A percentile compares a stretch with the other conserved stretches of the same genome.
Conservation (phyloP, 306 rosid species). For the Gillenia trifoliata region DNA sequence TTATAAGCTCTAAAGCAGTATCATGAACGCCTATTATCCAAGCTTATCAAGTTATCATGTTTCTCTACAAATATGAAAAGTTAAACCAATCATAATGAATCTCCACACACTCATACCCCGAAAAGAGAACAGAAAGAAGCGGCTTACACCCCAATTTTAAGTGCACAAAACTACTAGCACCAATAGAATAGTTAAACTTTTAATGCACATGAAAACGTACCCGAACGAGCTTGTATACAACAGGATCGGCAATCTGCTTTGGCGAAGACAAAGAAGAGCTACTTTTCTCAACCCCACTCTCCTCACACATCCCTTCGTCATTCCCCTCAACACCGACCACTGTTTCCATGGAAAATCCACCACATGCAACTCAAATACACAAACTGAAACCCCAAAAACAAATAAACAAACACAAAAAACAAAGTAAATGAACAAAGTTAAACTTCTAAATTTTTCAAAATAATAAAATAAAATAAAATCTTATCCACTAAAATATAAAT, state of each 20-base stretch:
- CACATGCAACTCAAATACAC: constrained; percentile 85
- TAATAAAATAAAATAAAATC: background rate
- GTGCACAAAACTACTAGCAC: no score
- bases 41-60: background rate
- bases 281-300: constrained; percentile 47
- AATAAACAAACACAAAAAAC: constrained; percentile 13
- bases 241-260: constrained; percentile 65
- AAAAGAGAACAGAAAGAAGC: background rate
- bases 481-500: background rate
- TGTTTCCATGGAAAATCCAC: constrained; percentile 88
- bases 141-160: background rate
- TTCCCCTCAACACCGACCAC: constrained; percentile 73
- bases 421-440: constrained; percentile 27
- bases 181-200: background rate
- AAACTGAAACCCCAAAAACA: constrained; percentile 46
- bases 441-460: background rate
- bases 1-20: background rate
- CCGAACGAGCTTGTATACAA: constrained; percentile 99
- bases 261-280: constrained; percentile 61
- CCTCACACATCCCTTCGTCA: constrained; percentile 66
- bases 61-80: background rate
- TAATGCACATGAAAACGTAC: constrained; percentile 32
- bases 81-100: background rate
- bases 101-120: background rate
- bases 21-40: background rate